Percentiles rank a stretch among this genome's conserved stretches.
These are phyloP conservation scores for Diaporthe sp. DNA, from an alignment of 2,329 filamentous ascomycete species.

Conservation along the genomic window DNA sequence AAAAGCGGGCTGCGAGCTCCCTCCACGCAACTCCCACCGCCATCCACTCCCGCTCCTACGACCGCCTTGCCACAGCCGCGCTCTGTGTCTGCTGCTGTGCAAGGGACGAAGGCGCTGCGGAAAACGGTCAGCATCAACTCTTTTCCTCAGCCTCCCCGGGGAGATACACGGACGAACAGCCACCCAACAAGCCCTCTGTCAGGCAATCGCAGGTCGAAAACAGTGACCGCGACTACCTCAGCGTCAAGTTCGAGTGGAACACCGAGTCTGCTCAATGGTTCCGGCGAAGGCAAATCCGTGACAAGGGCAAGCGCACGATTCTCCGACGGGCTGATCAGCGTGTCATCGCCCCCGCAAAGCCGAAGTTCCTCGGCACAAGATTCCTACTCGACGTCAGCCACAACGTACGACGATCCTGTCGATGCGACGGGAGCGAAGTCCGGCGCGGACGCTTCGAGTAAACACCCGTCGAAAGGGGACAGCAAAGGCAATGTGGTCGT, in stretches of 20 bases:
- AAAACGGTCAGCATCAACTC: slow-evolving; percentile 95
- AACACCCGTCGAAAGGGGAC: slow-evolving; percentile 70
- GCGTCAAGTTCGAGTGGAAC: slow-evolving; percentile 66
- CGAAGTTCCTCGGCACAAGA: slow-evolving; percentile 92
- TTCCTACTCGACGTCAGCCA: slow-evolving; percentile 91
- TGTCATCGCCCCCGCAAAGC: slow-evolving; percentile 88
- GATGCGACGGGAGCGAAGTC: slow-evolving; percentile 61
- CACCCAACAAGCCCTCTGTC: slow-evolving; percentile 73
- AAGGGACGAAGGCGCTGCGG: slow-evolving; percentile 76
- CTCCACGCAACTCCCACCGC: slow-evolving; percentile 65
- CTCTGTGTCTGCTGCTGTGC: slow-evolving; percentile 64
- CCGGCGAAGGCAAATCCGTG: slow-evolving; percentile 81
- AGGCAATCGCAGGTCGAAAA: slow-evolving; percentile 65
- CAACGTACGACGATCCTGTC: slow-evolving; percentile 84
- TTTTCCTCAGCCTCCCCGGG: slow-evolving; percentile 89
- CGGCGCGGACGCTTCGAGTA: slow-evolving; percentile 52
- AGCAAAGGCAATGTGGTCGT: slow-evolving; percentile 95
- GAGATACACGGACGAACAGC: slow-evolving; percentile 69
- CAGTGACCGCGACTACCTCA: slow-evolving; percentile 66
- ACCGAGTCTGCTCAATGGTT: slow-evolving; percentile 84
- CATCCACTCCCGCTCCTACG: slow-evolving; percentile 63
- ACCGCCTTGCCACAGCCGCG: slow-evolving; percentile 69
- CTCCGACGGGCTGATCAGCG: slow-evolving; percentile 80
- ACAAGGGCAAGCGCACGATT: slow-evolving; percentile 71
- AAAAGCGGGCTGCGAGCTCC: slow-evolving; percentile 71